A percentile compares a stretch with the other conserved stretches of the same genome.
Evolutionary conservation across 495 filamentous ascomycete species (phyloP).

Genomic region (Cenococcum geophilum): DNA sequence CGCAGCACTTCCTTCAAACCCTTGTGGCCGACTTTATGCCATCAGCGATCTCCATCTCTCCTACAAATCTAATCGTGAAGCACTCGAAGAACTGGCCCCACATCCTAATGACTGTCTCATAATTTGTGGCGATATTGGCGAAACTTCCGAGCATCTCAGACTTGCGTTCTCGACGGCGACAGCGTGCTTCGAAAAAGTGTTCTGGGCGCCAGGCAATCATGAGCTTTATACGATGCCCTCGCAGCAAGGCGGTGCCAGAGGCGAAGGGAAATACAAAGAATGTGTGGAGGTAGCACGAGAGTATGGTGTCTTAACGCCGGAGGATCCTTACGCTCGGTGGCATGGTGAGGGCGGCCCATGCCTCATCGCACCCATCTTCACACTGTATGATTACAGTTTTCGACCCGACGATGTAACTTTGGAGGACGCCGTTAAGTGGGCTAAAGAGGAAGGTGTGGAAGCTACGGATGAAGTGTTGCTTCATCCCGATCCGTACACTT

Average conservation of each 20-base stretch:
- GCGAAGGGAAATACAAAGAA: constrained; percentile 38
- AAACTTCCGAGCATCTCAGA: constrained; percentile 34
- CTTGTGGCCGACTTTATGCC: constrained; percentile 30
- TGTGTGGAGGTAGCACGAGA: constrained; percentile 35
- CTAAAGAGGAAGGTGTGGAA: constrained; percentile 37
- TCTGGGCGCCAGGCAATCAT: constrained; percentile 41
- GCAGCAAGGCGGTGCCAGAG: constrained; percentile 24
- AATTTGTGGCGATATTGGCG: constrained; percentile 39
- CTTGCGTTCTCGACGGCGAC: constrained; percentile 36
- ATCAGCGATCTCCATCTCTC: constrained; percentile 40
- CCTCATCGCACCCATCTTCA: constrained; percentile 40
- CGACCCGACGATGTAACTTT: constrained; percentile 33
- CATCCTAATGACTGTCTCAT: constrained; percentile 37
- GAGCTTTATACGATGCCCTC: constrained; percentile 38
- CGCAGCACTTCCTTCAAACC: too few species aligned
- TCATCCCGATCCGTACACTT: constrained; percentile 35
- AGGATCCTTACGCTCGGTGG: constrained; percentile 39
- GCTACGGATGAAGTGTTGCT: constrained; percentile 39
- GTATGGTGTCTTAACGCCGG: constrained; percentile 37
- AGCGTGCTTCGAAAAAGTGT: constrained; percentile 36
- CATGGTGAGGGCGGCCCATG: constrained; percentile 35
- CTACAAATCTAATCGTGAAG: constrained; percentile 38
- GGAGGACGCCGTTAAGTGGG: constrained; percentile 37
- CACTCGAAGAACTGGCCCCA: constrained; percentile 30
- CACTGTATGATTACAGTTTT: constrained; percentile 42